Evolutionary conservation across 1,139 yeast species (phyloP).

Genomic region (Torulaspora pretoriensis): DNA sequence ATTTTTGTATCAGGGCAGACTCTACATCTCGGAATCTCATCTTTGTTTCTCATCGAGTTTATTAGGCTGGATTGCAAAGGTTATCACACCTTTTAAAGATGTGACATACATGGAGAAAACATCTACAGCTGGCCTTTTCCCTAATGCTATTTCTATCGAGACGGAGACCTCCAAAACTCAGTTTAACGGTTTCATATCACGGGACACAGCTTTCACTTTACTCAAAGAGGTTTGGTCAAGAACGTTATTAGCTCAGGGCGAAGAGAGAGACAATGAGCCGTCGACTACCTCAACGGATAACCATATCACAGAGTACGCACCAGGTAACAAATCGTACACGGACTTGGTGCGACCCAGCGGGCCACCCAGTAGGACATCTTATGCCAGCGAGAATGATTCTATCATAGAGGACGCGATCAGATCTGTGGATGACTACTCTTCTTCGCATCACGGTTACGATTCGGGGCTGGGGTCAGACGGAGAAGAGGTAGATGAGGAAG

Average conservation of each 20-base stretch:
- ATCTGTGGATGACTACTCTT: conserved; percentile 41
- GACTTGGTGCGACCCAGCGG: conserved; percentile 13
- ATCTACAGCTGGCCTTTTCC: conserved; percentile 83
- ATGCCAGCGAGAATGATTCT: conserved; percentile 20
- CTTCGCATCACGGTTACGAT: conserved; percentile 17
- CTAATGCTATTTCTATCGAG: conserved; percentile 80
- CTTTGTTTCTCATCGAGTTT: conserved; percentile 89
- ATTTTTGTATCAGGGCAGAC: conserved; percentile 83
- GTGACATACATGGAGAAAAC: conserved; percentile 72
- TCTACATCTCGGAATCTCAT: conserved; percentile 76
- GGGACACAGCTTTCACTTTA: conserved; percentile 74
- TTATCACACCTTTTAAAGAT: conserved; percentile 69
- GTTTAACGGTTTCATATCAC: conserved; percentile 82
- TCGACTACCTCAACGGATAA: conserved; percentile 4
- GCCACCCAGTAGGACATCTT: conserved; percentile 23
- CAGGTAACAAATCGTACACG: conserved; percentile 7
- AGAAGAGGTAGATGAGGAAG: conserved; percentile 30
- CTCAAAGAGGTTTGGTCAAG: conserved; percentile 56
- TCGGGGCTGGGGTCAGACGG: conserved; percentile 19
- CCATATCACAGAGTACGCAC: conserved; percentile 1
- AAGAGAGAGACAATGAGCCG: conserved; percentile 5
- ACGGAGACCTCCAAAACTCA: conserved; percentile 59
- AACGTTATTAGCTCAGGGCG: conserved; percentile 16
- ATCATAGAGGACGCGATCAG: conserved; percentile 36
- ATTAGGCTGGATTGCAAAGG: conserved; percentile 86